Conservation (phyloP, 345 rosid species). For the Cardiospermum halicacabum region DNA sequence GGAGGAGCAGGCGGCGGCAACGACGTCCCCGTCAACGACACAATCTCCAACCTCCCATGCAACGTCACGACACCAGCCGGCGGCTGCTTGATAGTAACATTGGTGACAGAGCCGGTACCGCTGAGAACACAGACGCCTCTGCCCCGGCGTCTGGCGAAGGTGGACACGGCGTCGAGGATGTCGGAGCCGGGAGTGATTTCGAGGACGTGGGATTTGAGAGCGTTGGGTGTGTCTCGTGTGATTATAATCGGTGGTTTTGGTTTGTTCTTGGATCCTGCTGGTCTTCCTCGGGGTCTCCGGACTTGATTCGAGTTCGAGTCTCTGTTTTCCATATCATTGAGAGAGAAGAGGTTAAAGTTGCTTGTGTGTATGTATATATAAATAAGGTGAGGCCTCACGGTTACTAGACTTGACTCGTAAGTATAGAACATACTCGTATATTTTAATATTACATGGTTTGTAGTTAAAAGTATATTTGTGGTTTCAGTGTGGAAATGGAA, state of each 20-base stretch:
- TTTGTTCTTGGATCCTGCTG: slow-evolving; percentile 69
- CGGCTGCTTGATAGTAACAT: slow-evolving; percentile 62
- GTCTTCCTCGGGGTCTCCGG: slow-evolving; percentile 75
- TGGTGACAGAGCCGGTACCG: slow-evolving; percentile 58
- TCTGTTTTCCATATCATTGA: slow-evolving; percentile 25
- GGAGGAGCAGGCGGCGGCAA: slow-evolving; percentile 75
- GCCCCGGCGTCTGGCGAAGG: slow-evolving; percentile 54
- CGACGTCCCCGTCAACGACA: slow-evolving; percentile 61
- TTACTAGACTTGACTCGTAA: neutral
- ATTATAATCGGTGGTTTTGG: slow-evolving; percentile 62
- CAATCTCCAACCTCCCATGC: slow-evolving; percentile 68
- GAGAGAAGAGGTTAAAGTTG: no score
- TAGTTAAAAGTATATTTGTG: neutral
- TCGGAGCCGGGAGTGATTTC: slow-evolving; percentile 61
- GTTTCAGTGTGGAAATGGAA: no score
- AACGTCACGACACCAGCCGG: slow-evolving; percentile 60
- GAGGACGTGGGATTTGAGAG: slow-evolving; percentile 57
- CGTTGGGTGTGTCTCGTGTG: slow-evolving; percentile 63
- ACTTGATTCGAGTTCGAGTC: no score
- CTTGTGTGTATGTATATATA: no score
- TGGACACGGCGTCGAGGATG: slow-evolving; percentile 45
- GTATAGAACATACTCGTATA: neutral
- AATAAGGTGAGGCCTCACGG: no score
- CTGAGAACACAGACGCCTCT: slow-evolving; percentile 64
- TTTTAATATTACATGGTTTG: no score